phyloP scores from a whole-genome alignment of 2,329 filamentous ascomycete genomes.

The Zopfia rhizophila region DNA sequence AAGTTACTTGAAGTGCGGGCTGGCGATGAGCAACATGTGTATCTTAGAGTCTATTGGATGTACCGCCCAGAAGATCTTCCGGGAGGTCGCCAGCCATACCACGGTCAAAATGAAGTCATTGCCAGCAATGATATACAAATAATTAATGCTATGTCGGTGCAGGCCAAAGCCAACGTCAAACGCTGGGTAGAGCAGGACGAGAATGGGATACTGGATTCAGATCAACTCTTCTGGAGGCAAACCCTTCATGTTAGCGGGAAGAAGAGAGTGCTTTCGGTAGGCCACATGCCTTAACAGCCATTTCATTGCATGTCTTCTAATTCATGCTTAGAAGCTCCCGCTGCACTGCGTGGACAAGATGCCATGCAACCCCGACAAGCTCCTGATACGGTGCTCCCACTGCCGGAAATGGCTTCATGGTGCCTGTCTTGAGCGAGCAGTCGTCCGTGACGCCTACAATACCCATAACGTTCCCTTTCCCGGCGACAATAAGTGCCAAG shows the following conservation, averaged over 20 bases:
- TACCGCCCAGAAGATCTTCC: constrained; percentile 78
- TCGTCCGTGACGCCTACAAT: constrained; percentile 2
- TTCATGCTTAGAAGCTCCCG: constrained; percentile 29
- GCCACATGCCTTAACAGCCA: no score
- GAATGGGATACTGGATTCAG: constrained; percentile 26
- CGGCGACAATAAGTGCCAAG: neutral
- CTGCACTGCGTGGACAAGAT: constrained; percentile 46
- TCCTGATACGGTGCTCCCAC: constrained; percentile 50
- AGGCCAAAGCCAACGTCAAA: constrained; percentile 68
- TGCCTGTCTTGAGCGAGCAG: constrained; percentile 35
- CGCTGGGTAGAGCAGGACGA: constrained; percentile 74
- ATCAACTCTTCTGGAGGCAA: constrained; percentile 55
- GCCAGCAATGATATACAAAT: constrained; percentile 80
- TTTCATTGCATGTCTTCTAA: constrained; percentile 38
- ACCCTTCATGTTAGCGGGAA: constrained; percentile 38
- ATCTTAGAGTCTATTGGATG: constrained; percentile 78
- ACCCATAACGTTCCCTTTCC: constrained; percentile 1
- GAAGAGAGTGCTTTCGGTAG: no score
- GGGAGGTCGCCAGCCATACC: constrained; percentile 68
- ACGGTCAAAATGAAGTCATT: constrained; percentile 73
- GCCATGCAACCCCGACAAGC: constrained; percentile 51
- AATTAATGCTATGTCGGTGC: constrained; percentile 76
- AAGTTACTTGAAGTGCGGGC: constrained; percentile 79
- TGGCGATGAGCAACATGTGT: constrained; percentile 76
- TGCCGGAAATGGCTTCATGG: constrained; percentile 53